Conservation (phyloP, 768 basidiomycete species). For the Saitozyma sp. region DNA sequence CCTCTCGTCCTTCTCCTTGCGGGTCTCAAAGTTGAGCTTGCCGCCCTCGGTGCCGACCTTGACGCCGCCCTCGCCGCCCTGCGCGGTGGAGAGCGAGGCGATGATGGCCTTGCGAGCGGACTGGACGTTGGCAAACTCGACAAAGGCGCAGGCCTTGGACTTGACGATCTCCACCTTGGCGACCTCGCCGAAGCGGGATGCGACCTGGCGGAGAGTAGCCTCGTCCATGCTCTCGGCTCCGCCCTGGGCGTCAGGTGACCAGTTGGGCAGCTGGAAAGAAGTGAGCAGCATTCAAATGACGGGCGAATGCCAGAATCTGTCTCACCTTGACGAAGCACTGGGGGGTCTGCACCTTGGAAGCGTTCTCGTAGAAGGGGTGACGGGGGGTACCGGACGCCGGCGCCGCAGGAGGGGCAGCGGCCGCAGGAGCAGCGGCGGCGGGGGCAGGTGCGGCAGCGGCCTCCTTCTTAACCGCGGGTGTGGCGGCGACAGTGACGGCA, state of each 20-base stretch:
- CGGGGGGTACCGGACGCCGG: constrained; percentile 22
- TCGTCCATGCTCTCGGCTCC: constrained; percentile 41
- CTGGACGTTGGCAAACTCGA: constrained; percentile 79
- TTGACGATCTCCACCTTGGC: constrained; percentile 88
- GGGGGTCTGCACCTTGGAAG: constrained; percentile 65
- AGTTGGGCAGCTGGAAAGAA: constrained; percentile 49
- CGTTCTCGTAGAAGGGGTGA: constrained; percentile 56
- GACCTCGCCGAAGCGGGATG: constrained; percentile 56
- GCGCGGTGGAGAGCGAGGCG: constrained; percentile 63
- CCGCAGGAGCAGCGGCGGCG: constrained; percentile 21
- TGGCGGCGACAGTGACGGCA: constrained; percentile 53
- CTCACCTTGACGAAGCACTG: constrained; percentile 84
- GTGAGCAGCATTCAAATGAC: constrained; percentile 6
- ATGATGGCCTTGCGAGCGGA: constrained; percentile 82
- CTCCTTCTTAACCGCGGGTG: constrained; percentile 69
- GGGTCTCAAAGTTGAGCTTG: constrained; percentile 77
- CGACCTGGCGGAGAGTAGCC: constrained; percentile 29
- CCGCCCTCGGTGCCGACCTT: constrained; percentile 66
- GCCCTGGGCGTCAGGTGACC: constrained; percentile 41
- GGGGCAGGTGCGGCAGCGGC: constrained; percentile 29
- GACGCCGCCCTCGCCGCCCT: constrained; percentile 89
- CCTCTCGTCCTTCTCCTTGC: constrained; percentile 88
- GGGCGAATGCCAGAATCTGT: neutral
- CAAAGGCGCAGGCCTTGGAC: constrained; percentile 85
- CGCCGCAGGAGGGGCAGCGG: constrained; percentile 17